Percentiles rank a stretch among this genome's conserved stretches.
Evolutionary conservation across 177 flowering plant species (phyloP).

Genomic region (Vitis hybrid): DNA sequence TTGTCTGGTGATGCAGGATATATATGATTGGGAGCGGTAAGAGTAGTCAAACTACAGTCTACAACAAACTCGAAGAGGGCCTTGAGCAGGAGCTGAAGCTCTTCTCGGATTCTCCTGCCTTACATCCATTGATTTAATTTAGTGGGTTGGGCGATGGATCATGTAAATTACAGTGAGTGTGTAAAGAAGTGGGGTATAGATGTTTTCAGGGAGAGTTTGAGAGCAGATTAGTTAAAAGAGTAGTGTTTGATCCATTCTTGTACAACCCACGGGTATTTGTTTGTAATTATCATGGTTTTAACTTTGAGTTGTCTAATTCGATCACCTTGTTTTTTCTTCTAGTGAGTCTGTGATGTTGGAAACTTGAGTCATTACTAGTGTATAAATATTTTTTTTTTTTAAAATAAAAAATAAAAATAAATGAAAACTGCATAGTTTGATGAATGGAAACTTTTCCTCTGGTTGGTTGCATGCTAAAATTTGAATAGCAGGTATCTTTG

Average conservation of each 20-base stretch:
- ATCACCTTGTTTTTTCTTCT: no score
- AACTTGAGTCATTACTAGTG: no score
- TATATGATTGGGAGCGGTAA: background rate
- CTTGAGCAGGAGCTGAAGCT: background rate
- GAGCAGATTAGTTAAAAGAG: background rate
- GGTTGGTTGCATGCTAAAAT: no score
- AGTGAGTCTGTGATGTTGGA: no score
- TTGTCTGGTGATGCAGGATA: conserved; percentile 1
- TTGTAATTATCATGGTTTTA: no score
- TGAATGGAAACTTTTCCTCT: no score
- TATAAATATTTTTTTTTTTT: no score
- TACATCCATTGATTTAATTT: background rate
- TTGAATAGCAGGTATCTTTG: no score
- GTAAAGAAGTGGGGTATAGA: background rate
- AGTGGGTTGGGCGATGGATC: background rate
- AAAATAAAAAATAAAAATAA: no score
- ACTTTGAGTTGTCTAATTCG: no score
- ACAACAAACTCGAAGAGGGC: background rate
- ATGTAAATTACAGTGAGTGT: background rate
- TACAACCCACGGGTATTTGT: no score
- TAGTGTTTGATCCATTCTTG: background rate
- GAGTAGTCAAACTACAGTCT: background rate
- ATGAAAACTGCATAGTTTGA: no score
- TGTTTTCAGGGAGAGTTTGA: background rate
- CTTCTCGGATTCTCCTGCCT: background rate